Evolutionary conservation across 768 basidiomycete genomes (phyloP), one percentile per base, ranked within the genome.

Genomic region (Boletus reticuloceps): DNA sequence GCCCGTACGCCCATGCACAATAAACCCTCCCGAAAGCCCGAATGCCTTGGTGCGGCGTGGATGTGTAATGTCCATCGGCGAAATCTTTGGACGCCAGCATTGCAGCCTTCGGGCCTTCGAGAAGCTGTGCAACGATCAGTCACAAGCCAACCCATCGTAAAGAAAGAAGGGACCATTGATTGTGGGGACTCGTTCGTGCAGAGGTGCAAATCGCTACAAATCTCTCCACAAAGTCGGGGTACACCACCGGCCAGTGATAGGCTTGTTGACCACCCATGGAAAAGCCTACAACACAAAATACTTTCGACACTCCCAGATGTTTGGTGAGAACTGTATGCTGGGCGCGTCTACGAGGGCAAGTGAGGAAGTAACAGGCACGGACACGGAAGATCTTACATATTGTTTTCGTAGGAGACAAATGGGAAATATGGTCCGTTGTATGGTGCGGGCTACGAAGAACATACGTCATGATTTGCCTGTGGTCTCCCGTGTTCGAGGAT

Each of bases 231-330:
- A 77, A 77, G 49, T 84, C 81, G 3, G 83, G 81, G 57, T 78
- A 82, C 59, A 83, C 69, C n/a, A 79, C 76, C 1, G 82, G 69
- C 83, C 80, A 84, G 58, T 84, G 74, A 61, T 82, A 83, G 0
- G 82, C 77, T 77, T 82, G 52, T 46, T 83, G 83, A 4, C 76
- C 83, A 50, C 82, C 82, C 83, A 84, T 85, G 5, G 81, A 82
- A 58, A 83, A 82, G 4, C 82, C 82, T 20, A 82, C 70, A 11
- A 56, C 47, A 41, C 64, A 68, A 37, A 60, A 54, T 6, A 62
- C 47, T 44, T 54, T 58, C 6, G 56, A 51, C 32, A 68, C 52
- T 6, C 54, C 48, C 22, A 62, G 46, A 29, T 53, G 34, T 44
- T 47, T 72, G 32, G 77, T 80, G 19, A 83, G 72, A 19, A 84